These are phyloP conservation scores for Fusarium lateritium DNA, from an alignment of 2,329 filamentous ascomycete species.

Conservation along the genomic window DNA sequence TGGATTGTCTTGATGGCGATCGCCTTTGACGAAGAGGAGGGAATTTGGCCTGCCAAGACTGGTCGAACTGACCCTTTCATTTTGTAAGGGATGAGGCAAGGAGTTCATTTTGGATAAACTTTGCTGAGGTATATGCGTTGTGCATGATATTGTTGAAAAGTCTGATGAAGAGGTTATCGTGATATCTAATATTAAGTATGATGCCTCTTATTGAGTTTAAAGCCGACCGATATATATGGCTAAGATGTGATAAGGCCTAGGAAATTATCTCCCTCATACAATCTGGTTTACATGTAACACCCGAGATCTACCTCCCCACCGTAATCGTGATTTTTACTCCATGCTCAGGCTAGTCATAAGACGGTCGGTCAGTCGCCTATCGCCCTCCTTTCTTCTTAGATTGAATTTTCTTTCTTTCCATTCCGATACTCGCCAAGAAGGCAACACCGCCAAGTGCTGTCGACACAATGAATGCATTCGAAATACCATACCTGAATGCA, in stretches of 20 bases:
- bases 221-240: conserved; percentile 1
- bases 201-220: background rate
- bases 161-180: too few relatives aligned
- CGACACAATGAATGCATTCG: conserved; percentile 42
- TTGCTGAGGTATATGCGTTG: too few relatives aligned
- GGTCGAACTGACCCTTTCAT: too few relatives aligned
- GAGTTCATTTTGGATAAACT: too few relatives aligned
- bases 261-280: background rate
- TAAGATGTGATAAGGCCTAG: background rate
- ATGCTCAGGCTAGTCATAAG: background rate
- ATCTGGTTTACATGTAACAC: background rate
- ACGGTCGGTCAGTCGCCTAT: background rate
- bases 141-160: too few relatives aligned
- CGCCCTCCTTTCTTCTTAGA: conserved; percentile 19
- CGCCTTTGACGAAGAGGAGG: too few relatives aligned
- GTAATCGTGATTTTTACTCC: conserved; percentile 13
- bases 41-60: too few relatives aligned
- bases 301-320: background rate
- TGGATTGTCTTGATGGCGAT: too few relatives aligned
- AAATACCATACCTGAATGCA: conserved; percentile 35
- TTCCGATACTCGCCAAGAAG: conserved; percentile 37
- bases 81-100: too few relatives aligned
- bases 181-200: too few relatives aligned
- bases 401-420: conserved; percentile 38
- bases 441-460: conserved; percentile 34